A percentile compares a stretch with the other conserved stretches of the same genome.
Conservation (phyloP, 495 filamentous ascomycete species). For the Hypoxylon lienhwacheense region DNA sequence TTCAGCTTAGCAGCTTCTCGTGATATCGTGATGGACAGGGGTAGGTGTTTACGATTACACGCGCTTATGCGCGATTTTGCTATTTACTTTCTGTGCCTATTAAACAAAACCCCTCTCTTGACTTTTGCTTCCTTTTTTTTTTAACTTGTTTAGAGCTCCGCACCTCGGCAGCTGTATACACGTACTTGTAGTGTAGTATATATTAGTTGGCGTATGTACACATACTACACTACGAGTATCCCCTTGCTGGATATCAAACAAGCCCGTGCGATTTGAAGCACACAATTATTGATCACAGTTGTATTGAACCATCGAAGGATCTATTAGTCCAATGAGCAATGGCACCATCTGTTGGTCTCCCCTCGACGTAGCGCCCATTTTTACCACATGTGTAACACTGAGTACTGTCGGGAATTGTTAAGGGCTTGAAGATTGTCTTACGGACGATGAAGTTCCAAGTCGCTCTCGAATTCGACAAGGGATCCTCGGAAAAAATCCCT, state of each 20-base stretch:
- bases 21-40: constrained; percentile 31
- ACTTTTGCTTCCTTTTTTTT: too few relatives aligned
- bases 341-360: constrained; percentile 13
- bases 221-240: too few relatives aligned
- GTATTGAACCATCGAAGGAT: constrained; percentile 13
- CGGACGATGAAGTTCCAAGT: too few relatives aligned
- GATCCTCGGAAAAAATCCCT: too few relatives aligned
- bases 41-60: constrained; percentile 32
- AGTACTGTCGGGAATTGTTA: constrained; percentile 23
- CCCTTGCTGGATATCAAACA: constrained; percentile 33
- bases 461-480: too few relatives aligned
- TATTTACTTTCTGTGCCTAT: constrained; percentile 33
- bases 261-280: constrained; percentile 30
- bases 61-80: constrained; percentile 26
- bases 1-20: constrained; percentile 30
- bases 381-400: too few relatives aligned
- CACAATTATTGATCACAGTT: constrained; percentile 29
- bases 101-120: constrained; percentile 32
- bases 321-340: constrained; percentile 9
- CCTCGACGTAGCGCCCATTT: too few relatives aligned
- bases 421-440: constrained; percentile 11
- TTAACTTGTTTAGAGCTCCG: constrained; percentile 26
- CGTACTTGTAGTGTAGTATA: too few relatives aligned
- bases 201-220: too few relatives aligned
- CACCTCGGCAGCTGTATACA: constrained; percentile 26